Conservation (phyloP, 805 yeast species). For the Lachancea mirantina region DNA sequence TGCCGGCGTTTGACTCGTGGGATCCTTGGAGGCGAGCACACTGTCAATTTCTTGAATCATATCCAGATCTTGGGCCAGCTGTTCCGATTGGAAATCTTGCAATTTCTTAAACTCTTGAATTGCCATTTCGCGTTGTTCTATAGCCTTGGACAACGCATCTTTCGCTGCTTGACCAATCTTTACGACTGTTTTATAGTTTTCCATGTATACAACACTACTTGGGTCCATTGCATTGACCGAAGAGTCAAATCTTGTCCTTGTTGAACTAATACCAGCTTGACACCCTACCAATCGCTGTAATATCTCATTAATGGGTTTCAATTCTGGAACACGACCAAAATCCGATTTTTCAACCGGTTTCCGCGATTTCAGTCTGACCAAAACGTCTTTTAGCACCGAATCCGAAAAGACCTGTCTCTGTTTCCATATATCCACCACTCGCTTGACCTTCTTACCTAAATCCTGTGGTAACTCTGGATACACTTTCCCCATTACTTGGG, state of each 20-base stretch:
- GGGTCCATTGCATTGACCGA: constrained; percentile 24
- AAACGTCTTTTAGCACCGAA: constrained; percentile 28
- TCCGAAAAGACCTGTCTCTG: constrained; percentile 47
- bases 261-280: constrained; percentile 19
- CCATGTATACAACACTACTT: constrained; percentile 23
- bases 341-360: constrained; percentile 18
- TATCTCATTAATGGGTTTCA: constrained; percentile 23
- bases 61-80: constrained; percentile 26
- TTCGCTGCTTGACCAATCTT: constrained; percentile 27
- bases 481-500: constrained; percentile 31
- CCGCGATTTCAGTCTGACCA: constrained; percentile 16
- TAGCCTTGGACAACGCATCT: constrained; percentile 24
- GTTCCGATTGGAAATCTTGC: constrained; percentile 21
- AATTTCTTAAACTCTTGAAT: constrained; percentile 21
- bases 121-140: constrained; percentile 23
- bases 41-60: constrained; percentile 23
- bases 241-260: constrained; percentile 25
- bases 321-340: constrained; percentile 31
- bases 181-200: constrained; percentile 27
- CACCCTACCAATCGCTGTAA: constrained; percentile 18
- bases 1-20: constrained; percentile 8
- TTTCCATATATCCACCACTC: constrained; percentile 61
- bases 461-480: constrained; percentile 34
- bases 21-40: constrained; percentile 21
- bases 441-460: constrained; percentile 44